A percentile compares a stretch with the other conserved stretches of the same genome.
Conservation (phyloP, 2,329 filamentous ascomycete species). For the Exophiala oligosperma region DNA sequence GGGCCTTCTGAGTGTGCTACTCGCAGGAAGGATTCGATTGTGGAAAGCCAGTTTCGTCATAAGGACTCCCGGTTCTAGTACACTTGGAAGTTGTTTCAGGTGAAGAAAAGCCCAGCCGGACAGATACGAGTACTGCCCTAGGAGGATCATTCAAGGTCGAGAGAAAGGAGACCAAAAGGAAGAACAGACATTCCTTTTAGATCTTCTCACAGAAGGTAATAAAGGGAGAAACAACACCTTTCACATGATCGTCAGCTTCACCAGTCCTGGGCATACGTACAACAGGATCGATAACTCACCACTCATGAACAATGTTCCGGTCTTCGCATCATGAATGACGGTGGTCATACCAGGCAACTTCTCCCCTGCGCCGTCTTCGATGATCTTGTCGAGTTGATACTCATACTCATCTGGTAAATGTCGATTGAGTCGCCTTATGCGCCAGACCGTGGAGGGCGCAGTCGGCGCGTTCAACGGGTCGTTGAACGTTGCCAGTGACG, state of each 20-base stretch:
- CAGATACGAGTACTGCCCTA: too few relatives aligned
- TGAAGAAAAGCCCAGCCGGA: too few relatives aligned
- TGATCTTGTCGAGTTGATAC: conserved; percentile 33
- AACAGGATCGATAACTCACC: conserved; percentile 14
- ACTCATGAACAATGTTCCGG: conserved; percentile 35
- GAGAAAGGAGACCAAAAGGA: too few relatives aligned
- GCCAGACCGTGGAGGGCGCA: conserved; percentile 28
- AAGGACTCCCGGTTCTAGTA: too few relatives aligned
- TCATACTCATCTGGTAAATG: conserved; percentile 7
- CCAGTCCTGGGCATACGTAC: too few relatives aligned
- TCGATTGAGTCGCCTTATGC: conserved; percentile 27
- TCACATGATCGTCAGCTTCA: too few relatives aligned
- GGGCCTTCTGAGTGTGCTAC: too few relatives aligned
- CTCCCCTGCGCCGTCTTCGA: conserved; percentile 38
- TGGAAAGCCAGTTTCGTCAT: too few relatives aligned
- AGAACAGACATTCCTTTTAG: not conserved
- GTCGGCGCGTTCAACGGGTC: conserved; percentile 26
- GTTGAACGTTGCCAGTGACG: conserved; percentile 26
- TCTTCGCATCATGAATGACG: conserved; percentile 34
- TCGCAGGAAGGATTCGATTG: too few relatives aligned
- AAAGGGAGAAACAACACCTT: conserved; percentile 23
- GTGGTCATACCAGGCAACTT: conserved; percentile 30
- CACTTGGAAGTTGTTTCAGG: too few relatives aligned
- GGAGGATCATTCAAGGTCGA: too few relatives aligned
- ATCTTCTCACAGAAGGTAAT: conserved; percentile 27